These are phyloP conservation scores for Inonotus hispidus DNA, from an alignment of 1,284 basidiomycete species.

Conservation along the genomic window DNA sequence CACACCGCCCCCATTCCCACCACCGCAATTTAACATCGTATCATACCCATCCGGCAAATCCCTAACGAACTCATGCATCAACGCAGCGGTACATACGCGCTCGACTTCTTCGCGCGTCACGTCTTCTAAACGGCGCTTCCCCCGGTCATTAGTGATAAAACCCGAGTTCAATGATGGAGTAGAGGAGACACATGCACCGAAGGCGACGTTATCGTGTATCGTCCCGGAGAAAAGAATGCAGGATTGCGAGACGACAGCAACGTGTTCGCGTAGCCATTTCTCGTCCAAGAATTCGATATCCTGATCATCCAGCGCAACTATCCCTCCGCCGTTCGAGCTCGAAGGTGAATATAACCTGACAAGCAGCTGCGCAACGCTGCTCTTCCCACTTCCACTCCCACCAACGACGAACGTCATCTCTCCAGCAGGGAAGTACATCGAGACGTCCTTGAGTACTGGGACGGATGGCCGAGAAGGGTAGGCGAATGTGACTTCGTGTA, in stretches of 20 bases:
- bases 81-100: constrained; percentile 77
- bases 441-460: constrained; percentile 58
- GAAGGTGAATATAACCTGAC: constrained; percentile 72
- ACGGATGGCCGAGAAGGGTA: constrained; percentile 79
- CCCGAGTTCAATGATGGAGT: background rate
- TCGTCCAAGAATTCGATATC: constrained; percentile 72
- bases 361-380: constrained; percentile 83
- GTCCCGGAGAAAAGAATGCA: constrained; percentile 77
- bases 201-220: constrained; percentile 86
- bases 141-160: constrained; percentile 34
- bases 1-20: constrained; percentile 64
- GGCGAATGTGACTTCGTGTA: constrained; percentile 76
- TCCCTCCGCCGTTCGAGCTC: constrained; percentile 34
- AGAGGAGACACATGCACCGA: constrained; percentile 44
- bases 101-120: constrained; percentile 70
- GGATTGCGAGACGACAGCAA: constrained; percentile 77
- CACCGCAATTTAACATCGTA: constrained; percentile 71
- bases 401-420: constrained; percentile 95
- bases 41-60: constrained; percentile 87
- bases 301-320: constrained; percentile 79
- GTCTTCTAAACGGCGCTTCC: constrained; percentile 32
- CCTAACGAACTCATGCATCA: constrained; percentile 84
- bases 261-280: constrained; percentile 65
- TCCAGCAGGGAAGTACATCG: constrained; percentile 72
- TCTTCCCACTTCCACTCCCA: constrained; percentile 87